Conservation (phyloP, 2,329 filamentous ascomycete species). For the Ophiostoma ulmi region DNA sequence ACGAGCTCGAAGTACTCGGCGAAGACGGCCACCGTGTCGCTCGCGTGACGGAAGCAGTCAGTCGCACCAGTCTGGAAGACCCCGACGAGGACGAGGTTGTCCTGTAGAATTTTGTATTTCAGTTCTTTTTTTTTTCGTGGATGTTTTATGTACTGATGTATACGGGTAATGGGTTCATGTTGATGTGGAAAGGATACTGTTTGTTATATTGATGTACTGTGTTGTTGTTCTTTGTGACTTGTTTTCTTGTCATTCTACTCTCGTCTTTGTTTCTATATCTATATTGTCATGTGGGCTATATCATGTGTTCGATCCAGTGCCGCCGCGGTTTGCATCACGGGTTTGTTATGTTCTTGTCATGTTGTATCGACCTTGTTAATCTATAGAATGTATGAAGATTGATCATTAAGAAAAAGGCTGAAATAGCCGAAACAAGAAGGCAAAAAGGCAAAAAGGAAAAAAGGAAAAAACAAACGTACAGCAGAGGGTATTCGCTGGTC, state of each 20-base stretch:
- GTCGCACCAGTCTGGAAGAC: conserved; percentile 56
- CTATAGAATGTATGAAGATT: too few species aligned
- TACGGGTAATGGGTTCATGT: not conserved
- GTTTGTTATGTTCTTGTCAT: not conserved
- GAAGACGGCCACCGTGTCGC: conserved; percentile 43
- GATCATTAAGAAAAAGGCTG: too few species aligned
- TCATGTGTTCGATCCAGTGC: not conserved
- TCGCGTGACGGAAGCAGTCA: conserved; percentile 48
- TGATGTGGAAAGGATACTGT: not conserved
- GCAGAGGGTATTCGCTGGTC: too few species aligned
- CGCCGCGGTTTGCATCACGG: not conserved
- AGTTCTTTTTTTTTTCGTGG: not conserved
- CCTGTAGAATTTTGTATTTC: conserved; percentile 27
- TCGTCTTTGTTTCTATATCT: not conserved
- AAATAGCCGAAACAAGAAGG: too few species aligned
- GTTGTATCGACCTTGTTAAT: not conserved
- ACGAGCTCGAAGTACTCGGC: conserved; percentile 32
- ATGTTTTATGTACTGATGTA: not conserved
- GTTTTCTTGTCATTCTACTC: not conserved
- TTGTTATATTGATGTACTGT: not conserved
- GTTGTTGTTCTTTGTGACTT: not conserved
- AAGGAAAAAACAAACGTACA: too few species aligned
- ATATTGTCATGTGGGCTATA: not conserved
- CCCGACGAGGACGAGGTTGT: conserved; percentile 51
- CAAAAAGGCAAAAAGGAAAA: too few species aligned